Base-by-base conservation (phyloP, 805 yeast species). In the Barnettozyma salicaria region DNA sequence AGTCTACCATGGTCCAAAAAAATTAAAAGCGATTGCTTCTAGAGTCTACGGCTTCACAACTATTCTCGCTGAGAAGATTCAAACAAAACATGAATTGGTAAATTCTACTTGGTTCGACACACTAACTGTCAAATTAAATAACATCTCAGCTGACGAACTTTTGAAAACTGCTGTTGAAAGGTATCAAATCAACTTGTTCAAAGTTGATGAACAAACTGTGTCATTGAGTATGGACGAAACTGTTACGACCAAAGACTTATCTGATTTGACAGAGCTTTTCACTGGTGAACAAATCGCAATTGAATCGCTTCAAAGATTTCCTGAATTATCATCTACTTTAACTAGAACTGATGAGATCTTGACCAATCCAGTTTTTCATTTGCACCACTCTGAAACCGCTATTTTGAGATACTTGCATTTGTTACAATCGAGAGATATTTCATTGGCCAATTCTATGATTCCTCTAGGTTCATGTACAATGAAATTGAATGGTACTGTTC, bases 381-480 rank as follows among this genome's bases (percentile, higher is more conserved):
- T 74, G 17, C 79, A 92, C 61, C 97, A 87, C 56, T 82, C 96
- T 7, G 98, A 92, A 65, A 92, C 98, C 21, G 80, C 96, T 35
- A 82, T 92, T 83, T 70, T 92, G 49, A 77, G 98, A 58, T 92
- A 92, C 64, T 65, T 92, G 51, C 92, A 87, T 56, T 72, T 74
- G 42, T 68, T 92, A 37, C 97, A 92, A 64, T 62, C 75, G 42
- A 87, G 84, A 63, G 98, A 92, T 65, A 68, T 92, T 42, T 90
- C 97, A 1, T 70, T 92, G 41, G 96, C 97, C 9, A 83, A 88
- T 55, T 84, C 97, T 5, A 92, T 92, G 98, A 92, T 92, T 44
- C 94, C 98, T 17, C 72, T 92, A 45, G 98, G 98, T 19, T 86
- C 96, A 7, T 92, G 98, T 68, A 92, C 98, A 14, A 92, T 92